Conservation (phyloP, 768 basidiomycete species). For the Crepidotus variabilis region DNA sequence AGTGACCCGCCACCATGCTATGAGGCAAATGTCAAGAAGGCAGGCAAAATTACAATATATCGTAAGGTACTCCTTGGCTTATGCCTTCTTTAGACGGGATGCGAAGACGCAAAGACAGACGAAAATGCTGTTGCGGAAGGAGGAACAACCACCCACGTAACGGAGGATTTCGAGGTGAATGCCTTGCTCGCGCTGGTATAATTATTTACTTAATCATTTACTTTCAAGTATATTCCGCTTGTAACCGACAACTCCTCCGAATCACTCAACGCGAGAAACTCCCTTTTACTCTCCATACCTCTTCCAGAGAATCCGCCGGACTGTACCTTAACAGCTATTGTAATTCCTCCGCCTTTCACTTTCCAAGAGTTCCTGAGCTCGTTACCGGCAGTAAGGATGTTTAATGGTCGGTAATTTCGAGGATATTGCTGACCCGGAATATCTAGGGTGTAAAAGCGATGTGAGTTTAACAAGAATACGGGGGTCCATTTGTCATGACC, state of each 20-base stretch:
- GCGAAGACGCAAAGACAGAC: slow-evolving; percentile 8
- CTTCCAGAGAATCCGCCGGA: slow-evolving; percentile 62
- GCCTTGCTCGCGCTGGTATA: too few species aligned
- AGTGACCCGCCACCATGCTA: slow-evolving; percentile 36
- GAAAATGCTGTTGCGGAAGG: neutral
- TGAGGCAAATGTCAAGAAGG: slow-evolving; percentile 30
- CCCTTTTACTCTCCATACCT: slow-evolving; percentile 55
- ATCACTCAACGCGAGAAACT: slow-evolving; percentile 50
- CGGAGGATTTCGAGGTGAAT: too few species aligned
- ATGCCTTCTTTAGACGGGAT: neutral
- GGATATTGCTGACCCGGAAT: neutral
- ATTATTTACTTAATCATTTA: too few species aligned
- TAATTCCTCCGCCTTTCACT: slow-evolving; percentile 59
- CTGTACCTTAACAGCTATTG: slow-evolving; percentile 64
- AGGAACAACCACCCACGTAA: too few species aligned
- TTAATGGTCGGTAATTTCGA: slow-evolving; percentile 2
- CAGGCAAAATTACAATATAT: neutral
- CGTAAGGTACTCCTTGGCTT: too few species aligned
- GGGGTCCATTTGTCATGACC: neutral
- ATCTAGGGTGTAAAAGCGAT: slow-evolving; percentile 50
- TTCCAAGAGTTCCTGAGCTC: slow-evolving; percentile 66
- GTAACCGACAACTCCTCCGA: slow-evolving; percentile 35
- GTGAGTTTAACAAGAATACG: slow-evolving; percentile 33
- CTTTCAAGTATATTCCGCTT: slow-evolving; percentile 19
- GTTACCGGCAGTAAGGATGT: slow-evolving; percentile 44